Base-by-base conservation (phyloP, 805 yeast species). In the Kurtzmaniella fragi region DNA sequence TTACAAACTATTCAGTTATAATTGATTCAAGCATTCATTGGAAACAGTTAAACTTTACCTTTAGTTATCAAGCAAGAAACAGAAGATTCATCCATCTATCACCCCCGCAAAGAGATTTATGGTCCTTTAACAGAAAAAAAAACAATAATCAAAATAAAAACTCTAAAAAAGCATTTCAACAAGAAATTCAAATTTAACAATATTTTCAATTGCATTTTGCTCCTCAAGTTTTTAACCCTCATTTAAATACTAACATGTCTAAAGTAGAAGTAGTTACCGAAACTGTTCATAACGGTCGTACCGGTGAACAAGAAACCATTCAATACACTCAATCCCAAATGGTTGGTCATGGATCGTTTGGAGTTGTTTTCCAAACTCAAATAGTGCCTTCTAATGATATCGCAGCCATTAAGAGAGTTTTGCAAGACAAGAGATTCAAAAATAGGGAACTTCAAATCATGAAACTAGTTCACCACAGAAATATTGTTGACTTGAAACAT, bases 301-400 rank as follows among this genome's bases (percentile, higher is more conserved):
- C 82, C 7, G 88, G 84, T 40, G 79, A 78, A 45, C 53, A 68
- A 25, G 68, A 71, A 37, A 74, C 77, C 37, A 75, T 91, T 40
- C 78, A 81, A 35, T 88, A 86, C 64, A 83, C 90, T 13, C 88
- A 83, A 52, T 77, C 86, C 31, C 84, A 86, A 49, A 89, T 90
- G 74, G 93, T 91, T 31, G 99, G 99, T n/a, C 95, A 87, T 62
- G 99, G 99, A 9, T 90, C 98, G n/a, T 93, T 93, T 67, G 99
- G 99, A 2, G 90, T 89, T 27, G 99, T 93, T n/a, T 89, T 88
- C 58, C 93, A 87, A 49, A 88, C 96, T 5, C 80, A 77, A 42
- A 70, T 93, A 30, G 56, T 77, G 44, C 89, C 91, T 13, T 73
- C 84, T 16, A 80, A 84, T 43, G 85, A 82, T 51, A 75, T 80